Base-by-base conservation (phyloP, 139 green algal species). In the Tetraselmis striata region DNA sequence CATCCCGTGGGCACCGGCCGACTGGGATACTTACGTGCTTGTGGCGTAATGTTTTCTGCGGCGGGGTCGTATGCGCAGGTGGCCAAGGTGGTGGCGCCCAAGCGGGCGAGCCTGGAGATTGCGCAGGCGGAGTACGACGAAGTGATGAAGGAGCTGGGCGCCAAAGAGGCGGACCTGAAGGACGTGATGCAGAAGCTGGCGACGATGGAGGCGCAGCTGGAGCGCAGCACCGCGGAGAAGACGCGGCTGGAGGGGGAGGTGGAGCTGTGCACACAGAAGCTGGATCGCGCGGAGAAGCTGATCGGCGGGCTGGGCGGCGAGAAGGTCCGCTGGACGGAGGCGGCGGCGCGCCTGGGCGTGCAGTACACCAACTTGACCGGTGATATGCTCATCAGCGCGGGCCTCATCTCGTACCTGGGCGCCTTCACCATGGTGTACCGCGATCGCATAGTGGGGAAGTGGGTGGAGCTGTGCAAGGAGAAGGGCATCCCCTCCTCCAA, bases 241-340 rank as follows among this genome's bases (percentile, higher is more conserved):
- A 79, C 32, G 80, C 32, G 80, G 76, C 90, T 94, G 74, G 89
- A 86, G 45, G 45, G 11, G 45, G 90, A 95, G 29, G 90, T 92
- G 59, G 86, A 89, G 32, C 77, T 91, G 59, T 95, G 92, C 83
- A 88, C 67, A 2, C 11, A 90, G 26, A 95, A 95, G 87, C 90
- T 95, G 32, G 91, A 93, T 29, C 86, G 92, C 0, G 92, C 92
- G 32, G 83, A 93, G 81, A 87, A 91, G 76, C 88, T 95, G 28
- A 91, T 95, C 32, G 77, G 84, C 1, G 91, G 91, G 0, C 83
- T 94, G 28, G 92, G 91, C 25, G 91, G 88, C 2, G 91, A 94
- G 83, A 89, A 90, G 79, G 45, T 67, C 45, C 75, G 88, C 22
- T 87, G 90, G 90, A 93, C 88, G 0, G 79, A 87, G 29, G 85